These are phyloP conservation scores for Hyphodiscus sp. DNA, from an alignment of 2,329 filamentous ascomycete genomes.

Conservation along the genomic window DNA sequence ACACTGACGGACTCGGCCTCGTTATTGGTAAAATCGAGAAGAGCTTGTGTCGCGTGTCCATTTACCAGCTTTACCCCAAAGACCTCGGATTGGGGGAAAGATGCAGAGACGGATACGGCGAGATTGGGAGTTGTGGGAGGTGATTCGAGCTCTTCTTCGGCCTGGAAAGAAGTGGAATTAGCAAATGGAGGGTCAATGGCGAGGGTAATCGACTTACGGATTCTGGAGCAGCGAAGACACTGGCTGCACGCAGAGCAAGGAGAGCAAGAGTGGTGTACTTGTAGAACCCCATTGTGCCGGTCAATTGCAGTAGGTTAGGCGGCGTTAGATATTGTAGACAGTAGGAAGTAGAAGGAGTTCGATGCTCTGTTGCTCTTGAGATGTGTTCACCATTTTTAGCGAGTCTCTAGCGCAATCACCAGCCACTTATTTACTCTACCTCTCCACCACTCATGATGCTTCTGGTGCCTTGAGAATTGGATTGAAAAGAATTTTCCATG, in stretches of 20 bases:
- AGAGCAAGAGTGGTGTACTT: slow-evolving; percentile 66
- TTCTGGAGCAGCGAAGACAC: slow-evolving; percentile 53
- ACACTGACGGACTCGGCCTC: slow-evolving; percentile 72
- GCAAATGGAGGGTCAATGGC: neutral
- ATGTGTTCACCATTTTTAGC: slow-evolving; percentile 2
- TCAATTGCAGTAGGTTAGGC: slow-evolving; percentile 9
- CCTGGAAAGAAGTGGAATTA: slow-evolving; percentile 7
- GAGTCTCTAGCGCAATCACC: neutral
- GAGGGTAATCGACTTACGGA: slow-evolving; percentile 40
- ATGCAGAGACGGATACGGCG: slow-evolving; percentile 58
- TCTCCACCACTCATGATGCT: no score
- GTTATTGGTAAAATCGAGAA: slow-evolving; percentile 78
- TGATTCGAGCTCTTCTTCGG: slow-evolving; percentile 21
- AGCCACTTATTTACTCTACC: neutral
- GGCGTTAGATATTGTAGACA: neutral
- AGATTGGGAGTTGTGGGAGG: slow-evolving; percentile 38
- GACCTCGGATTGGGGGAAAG: slow-evolving; percentile 60
- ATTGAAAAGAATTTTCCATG: no score
- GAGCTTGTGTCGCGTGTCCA: slow-evolving; percentile 73
- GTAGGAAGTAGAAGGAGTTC: neutral
- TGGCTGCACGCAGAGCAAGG: slow-evolving; percentile 61
- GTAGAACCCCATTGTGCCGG: slow-evolving; percentile 61
- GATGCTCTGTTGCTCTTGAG: neutral
- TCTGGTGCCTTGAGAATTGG: no score
- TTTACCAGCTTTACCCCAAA: slow-evolving; percentile 96